A percentile compares a stretch with the other conserved stretches of the same genome.
Evolutionary conservation across 345 rosid genomes (phyloP).

Genomic region (Ceriops zippeliana): DNA sequence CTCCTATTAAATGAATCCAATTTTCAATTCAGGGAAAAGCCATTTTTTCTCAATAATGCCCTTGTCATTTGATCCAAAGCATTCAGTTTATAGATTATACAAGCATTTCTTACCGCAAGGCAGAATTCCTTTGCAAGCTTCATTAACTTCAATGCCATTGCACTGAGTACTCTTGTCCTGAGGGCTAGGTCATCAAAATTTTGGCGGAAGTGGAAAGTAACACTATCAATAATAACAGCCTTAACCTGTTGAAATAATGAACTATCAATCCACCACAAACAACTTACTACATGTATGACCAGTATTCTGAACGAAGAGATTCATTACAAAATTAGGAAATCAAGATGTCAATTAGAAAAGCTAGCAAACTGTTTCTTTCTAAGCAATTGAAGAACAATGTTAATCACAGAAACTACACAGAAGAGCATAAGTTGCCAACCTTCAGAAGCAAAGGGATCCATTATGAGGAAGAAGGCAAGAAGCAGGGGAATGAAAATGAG

Average conservation of each 20-base stretch:
- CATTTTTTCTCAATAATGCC: too few relatives aligned
- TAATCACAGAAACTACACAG: neutral
- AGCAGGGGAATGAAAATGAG: neutral
- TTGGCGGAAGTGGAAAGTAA: constrained; percentile 96
- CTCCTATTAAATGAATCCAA: too few relatives aligned
- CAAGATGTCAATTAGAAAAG: neutral
- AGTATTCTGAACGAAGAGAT: neutral
- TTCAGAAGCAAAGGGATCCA: neutral
- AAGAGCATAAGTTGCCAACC: neutral
- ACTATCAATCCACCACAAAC: neutral
- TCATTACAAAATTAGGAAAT: neutral
- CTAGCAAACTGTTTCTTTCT: neutral
- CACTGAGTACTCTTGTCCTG: constrained; percentile 73
- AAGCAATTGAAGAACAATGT: neutral
- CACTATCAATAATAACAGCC: constrained; percentile 70
- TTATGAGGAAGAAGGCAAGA: neutral
- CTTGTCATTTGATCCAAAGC: too few relatives aligned
- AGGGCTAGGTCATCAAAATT: constrained; percentile 83
- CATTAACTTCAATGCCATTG: constrained; percentile 84
- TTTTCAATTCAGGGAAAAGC: too few relatives aligned
- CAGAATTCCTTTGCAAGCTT: constrained; percentile 75
- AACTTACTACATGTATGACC: neutral
- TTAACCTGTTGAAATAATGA: constrained; percentile 55
- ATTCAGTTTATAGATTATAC: neutral
- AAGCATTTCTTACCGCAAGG: constrained; percentile 56